Evolutionary conservation across 495 filamentous ascomycete genomes (phyloP), one percentile per base, ranked within the genome.

Genomic region (Hypoxylon intermedium): DNA sequence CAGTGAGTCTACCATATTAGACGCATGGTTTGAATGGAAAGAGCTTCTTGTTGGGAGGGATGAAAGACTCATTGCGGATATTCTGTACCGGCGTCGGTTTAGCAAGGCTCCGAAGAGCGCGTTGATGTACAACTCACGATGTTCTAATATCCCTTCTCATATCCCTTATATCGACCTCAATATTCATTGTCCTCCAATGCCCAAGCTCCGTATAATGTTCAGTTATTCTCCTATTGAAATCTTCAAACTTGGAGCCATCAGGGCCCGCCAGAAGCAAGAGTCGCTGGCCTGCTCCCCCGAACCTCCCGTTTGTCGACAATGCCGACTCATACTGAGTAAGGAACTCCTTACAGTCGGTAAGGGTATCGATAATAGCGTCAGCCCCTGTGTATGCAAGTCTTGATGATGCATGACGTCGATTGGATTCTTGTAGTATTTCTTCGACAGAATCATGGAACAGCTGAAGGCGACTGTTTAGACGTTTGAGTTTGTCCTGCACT

Each of bases 331-430:
- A 68, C n/a, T 68, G 52, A 26, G 34, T 53, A 20, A 68, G 61
- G 40, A 68, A 68, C 5, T 44, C 16, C 36, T 68, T 60, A 37
- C 56, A 65, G n/a, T 68, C 65, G 11, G 28, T 65, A 12, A 68
- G 53, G 23, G 65, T 68, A 16, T 68, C 57, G 54, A 53, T 45
- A 30, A 61, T 44, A 34, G 56, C 30, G 33, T 18, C 28, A 18
- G 52, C 58, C 28, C 61, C 56, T 7, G 51, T 55, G 26, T 51
- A 58, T 2, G 19, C 12, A 13, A 48, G 40, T n/a, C 19, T 53
- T 15, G 52, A 51, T 9, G 53, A 28, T 15, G 53, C 48, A 53
- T 54, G 30, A 6, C 45, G 38, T 5, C 13, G 45, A 18, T 31
- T 31, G 19, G 55, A 9, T 12, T 58, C 24, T 20, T 58, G 36